These are phyloP conservation scores for Pogostemon cablin DNA, from an alignment of 257 asterid species.

Conservation along the genomic window DNA sequence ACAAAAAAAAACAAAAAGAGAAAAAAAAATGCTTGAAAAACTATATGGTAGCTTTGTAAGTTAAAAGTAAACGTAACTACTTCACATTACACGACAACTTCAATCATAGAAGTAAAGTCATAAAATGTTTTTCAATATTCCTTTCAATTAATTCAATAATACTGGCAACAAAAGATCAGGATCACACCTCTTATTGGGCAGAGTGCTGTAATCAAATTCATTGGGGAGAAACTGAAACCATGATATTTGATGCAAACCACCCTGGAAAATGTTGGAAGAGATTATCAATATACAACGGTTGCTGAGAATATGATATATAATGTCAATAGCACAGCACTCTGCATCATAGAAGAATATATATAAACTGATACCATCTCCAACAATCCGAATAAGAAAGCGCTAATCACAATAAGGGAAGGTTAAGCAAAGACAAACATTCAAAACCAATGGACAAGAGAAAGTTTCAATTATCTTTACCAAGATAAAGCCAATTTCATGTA, in stretches of 20 bases:
- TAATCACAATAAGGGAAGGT: neutral
- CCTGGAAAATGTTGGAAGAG: slow-evolving; percentile 55
- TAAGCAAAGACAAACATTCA: slow-evolving; percentile 16
- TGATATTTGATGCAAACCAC: slow-evolving; percentile 94
- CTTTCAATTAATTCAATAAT: slow-evolving; percentile 26
- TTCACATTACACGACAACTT: slow-evolving; percentile 1
- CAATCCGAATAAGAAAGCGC: neutral
- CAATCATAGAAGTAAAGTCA: slow-evolving; percentile 14
- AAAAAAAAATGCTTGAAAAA: neutral
- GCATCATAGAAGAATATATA: slow-evolving; percentile 19
- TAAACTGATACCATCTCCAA: slow-evolving; percentile 14
- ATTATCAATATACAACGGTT: slow-evolving; percentile 1
- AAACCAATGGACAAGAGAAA: neutral
- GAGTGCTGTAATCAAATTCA: slow-evolving; percentile 64
- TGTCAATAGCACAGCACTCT: slow-evolving; percentile 16
- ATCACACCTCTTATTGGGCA: slow-evolving; percentile 80
- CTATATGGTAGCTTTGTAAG: slow-evolving; percentile 3
- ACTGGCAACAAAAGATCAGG: slow-evolving; percentile 27
- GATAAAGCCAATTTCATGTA: neutral
- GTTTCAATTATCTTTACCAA: slow-evolving; percentile 2
- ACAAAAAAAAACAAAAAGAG: neutral
- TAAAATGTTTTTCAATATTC: slow-evolving; percentile 10
- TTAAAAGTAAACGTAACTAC: slow-evolving; percentile 7
- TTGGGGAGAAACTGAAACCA: slow-evolving; percentile 98
- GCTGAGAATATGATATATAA: slow-evolving; percentile 15